Conservation (phyloP, 768 basidiomycete species). For the Mycena albidolilacea region DNA sequence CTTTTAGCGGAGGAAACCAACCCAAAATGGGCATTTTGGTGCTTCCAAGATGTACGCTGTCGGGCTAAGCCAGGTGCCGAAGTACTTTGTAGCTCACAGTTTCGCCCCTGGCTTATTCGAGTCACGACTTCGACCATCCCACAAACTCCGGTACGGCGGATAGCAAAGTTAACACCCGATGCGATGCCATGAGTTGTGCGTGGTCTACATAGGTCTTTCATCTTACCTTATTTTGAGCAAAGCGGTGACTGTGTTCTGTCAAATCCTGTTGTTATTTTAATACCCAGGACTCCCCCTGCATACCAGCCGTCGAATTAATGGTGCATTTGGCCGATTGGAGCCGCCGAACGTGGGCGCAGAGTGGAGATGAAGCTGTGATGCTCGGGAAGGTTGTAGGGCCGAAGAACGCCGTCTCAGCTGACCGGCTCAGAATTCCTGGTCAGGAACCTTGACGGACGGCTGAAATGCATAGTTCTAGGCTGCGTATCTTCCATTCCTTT, state of each 20-base stretch:
- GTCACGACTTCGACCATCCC: not conserved
- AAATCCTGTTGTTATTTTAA: not conserved
- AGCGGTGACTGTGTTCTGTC: not conserved
- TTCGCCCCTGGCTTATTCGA: not conserved
- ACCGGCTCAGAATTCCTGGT: not conserved
- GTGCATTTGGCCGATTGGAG: too few species aligned
- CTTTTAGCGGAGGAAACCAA: too few species aligned
- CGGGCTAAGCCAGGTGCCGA: not conserved
- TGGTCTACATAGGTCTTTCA: not conserved
- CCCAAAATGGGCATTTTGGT: too few species aligned
- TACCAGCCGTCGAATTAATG: not conserved
- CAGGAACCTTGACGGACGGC: not conserved
- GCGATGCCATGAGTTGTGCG: too few species aligned
- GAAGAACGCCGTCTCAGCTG: not conserved
- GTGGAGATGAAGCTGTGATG: not conserved
- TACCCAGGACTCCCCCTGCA: not conserved
- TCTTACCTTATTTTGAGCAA: not conserved
- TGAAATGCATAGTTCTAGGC: not conserved
- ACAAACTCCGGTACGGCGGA: not conserved
- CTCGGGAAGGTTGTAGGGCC: not conserved
- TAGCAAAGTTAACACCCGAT: not conserved
- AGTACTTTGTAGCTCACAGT: not conserved
- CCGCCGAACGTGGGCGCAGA: too few species aligned
- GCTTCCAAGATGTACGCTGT: too few species aligned
- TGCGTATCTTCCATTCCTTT: not conserved